Percentiles rank a stretch among this genome's conserved stretches.
These are phyloP conservation scores for Incumbomyces lentus DNA, from an alignment of 2,329 filamentous ascomycete genomes.

Conservation along the genomic window DNA sequence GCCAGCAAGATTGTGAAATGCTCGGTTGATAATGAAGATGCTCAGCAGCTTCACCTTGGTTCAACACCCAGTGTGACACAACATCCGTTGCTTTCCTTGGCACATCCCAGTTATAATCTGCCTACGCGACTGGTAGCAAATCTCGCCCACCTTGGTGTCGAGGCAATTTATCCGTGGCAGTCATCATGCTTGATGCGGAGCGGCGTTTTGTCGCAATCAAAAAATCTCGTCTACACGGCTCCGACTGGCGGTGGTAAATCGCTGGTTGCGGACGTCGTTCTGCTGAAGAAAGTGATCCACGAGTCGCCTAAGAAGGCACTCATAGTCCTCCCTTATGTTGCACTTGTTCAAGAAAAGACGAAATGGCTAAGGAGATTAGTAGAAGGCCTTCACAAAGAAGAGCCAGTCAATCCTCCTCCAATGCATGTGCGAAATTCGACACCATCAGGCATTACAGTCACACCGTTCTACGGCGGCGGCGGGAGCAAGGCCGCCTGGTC, in stretches of 20 bases:
- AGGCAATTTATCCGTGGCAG: constrained; percentile 69
- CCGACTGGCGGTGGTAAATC: constrained; percentile 68
- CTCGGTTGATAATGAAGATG: not conserved
- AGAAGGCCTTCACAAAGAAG: constrained; percentile 42
- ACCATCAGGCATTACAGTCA: constrained; percentile 52
- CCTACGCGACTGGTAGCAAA: constrained; percentile 52
- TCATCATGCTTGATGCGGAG: constrained; percentile 60
- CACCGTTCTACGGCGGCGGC: constrained; percentile 66
- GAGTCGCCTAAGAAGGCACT: constrained; percentile 57
- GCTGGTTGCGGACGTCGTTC: constrained; percentile 60
- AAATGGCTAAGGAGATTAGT: constrained; percentile 61
- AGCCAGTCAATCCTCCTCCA: constrained; percentile 24
- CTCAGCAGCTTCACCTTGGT: not conserved
- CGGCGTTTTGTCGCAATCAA: constrained; percentile 53
- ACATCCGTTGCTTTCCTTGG: constrained; percentile 46
- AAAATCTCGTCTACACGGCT: constrained; percentile 68
- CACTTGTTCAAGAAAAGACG: constrained; percentile 69
- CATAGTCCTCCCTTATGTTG: constrained; percentile 65
- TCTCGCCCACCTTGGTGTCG: constrained; percentile 56
- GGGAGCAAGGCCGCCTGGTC: constrained; percentile 57
- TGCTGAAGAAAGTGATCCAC: constrained; percentile 60
- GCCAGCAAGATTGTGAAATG: constrained; percentile 7
- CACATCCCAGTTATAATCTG: constrained; percentile 54
- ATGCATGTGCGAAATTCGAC: constrained; percentile 29
- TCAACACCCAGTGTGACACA: constrained; percentile 27